These are phyloP conservation scores for Nidula niveotomentosa DNA, from an alignment of 1,284 basidiomycete genomes.

Conservation along the genomic window DNA sequence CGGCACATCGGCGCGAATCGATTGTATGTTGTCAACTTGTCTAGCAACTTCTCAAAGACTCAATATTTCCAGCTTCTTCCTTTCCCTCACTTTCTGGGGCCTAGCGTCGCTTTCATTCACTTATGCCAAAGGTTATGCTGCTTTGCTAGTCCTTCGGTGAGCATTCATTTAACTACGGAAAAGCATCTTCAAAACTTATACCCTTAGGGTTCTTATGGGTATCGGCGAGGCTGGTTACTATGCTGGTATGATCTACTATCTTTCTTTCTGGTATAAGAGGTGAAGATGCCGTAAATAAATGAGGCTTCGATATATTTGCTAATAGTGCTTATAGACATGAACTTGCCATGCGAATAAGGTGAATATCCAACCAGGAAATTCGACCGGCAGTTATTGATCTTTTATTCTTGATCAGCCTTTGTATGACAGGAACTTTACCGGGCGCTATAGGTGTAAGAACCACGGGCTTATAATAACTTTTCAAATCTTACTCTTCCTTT, in stretches of 20 bases:
- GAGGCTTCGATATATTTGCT: not conserved
- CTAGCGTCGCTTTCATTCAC: conserved; percentile 49
- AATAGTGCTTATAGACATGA: conserved; percentile 33
- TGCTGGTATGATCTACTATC: conserved; percentile 57
- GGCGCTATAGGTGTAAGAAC: conserved; percentile 49
- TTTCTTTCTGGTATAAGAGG: conserved; percentile 56
- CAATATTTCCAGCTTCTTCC: conserved; percentile 41
- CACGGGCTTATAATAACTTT: too few species aligned
- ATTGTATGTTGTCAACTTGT: conserved; percentile 34
- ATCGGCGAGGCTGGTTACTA: conserved; percentile 52
- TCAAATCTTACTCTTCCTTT: not conserved
- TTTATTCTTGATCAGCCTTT: conserved; percentile 29
- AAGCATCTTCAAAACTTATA: too few species aligned
- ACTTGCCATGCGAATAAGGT: conserved; percentile 48
- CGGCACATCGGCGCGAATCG: conserved; percentile 54
- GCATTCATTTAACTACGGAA: not conserved
- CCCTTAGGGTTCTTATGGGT: conserved; percentile 38
- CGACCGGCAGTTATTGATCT: not conserved
- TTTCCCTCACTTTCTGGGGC: conserved; percentile 54
- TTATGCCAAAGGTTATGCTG: conserved; percentile 52
- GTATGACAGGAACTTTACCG: conserved; percentile 54
- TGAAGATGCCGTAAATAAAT: not conserved
- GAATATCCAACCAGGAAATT: not conserved
- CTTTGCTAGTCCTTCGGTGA: conserved; percentile 44
- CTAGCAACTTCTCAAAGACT: not conserved